A percentile compares a stretch with the other conserved stretches of the same genome.
These are phyloP conservation scores for Parastagonospora nodorum DNA, from an alignment of 2,329 filamentous ascomycete genomes.

Conservation along the genomic window DNA sequence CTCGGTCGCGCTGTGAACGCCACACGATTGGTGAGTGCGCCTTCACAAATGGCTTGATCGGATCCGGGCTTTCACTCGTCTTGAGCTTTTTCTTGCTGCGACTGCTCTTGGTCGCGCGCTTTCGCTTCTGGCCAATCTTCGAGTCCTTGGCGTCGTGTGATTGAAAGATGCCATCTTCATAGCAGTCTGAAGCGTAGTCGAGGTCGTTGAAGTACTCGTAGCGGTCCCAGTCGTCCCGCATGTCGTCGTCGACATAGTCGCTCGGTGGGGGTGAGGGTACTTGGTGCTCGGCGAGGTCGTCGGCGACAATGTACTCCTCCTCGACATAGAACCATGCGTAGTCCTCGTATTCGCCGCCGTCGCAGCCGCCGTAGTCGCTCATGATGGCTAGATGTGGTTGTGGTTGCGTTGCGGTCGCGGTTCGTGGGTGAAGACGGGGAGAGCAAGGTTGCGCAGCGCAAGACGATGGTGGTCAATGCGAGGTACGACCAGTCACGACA, in stretches of 20 bases:
- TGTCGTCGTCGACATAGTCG: conserved; percentile 38
- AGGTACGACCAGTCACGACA: not conserved
- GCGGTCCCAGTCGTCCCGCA: conserved; percentile 50
- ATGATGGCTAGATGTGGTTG: conserved; percentile 26
- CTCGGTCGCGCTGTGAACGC: conserved; percentile 33
- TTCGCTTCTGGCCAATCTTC: conserved; percentile 38
- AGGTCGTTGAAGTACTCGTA: conserved; percentile 56
- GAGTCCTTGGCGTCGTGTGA: conserved; percentile 22
- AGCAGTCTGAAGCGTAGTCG: conserved; percentile 54
- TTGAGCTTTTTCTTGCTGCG: conserved; percentile 36
- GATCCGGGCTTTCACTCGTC: conserved; percentile 1
- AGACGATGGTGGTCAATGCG: conserved; percentile 1
- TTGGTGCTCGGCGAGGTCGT: conserved; percentile 56
- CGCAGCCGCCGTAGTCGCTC: conserved; percentile 53
- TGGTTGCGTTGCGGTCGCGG: not conserved
- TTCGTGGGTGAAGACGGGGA: not conserved
- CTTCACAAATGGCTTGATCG: conserved; percentile 11
- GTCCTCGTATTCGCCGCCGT: conserved; percentile 44
- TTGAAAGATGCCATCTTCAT: conserved; percentile 48
- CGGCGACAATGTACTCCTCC: conserved; percentile 50
- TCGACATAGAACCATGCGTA: conserved; percentile 56
- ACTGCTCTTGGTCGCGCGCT: conserved; percentile 21
- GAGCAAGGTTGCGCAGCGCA: conserved; percentile 1
- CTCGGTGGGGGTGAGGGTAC: conserved; percentile 50
- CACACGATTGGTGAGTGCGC: conserved; percentile 41